Base-by-base conservation (phyloP, 2,329 filamentous ascomycete genomes). In the Pyrenophora seminiperda region DNA sequence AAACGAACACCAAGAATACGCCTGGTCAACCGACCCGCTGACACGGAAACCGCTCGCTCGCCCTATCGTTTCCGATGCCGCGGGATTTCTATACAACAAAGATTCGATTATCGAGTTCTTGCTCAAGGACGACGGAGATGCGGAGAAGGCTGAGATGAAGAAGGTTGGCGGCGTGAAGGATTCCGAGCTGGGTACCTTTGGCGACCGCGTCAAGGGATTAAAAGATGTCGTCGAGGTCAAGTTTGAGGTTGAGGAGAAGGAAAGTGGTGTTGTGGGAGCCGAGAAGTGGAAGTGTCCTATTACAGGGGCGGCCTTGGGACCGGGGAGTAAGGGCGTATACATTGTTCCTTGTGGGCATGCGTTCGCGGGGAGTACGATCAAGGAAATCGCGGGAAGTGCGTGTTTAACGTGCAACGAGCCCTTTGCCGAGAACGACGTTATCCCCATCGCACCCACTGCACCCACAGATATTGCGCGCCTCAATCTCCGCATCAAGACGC, bases 331-430 rank as follows among this genome's bases (percentile, higher is more conserved):
- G 73, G 82, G 91, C 0, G 90, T 96, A 1, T 99, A 97, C 65
- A 66, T 99, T 2, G 90, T 97, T 4, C 94, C 94, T 0, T 99
- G 94, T 66, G 95, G 94, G 0, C 95, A 99, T 77, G 92, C 90
- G 0, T 97, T 97, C 74, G 87, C 90, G 0, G 91, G 95, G 54
- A 85, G 86, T 44, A 91, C 91, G 6, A 86, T 97, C 59, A 89
- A 87, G 60, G 89, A 94, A 73, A 84, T 95, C n/a, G 79, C 80
- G 18, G 81, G 76, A 2, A 87, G 89, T 57, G 79, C 77, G 56
- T 87, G 84, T 61, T 67, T 84, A 54, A 75, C 81, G 75, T 99
- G 94, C 73, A 90, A 88, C 59, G 84, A 86, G 48, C 65, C 80
- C 0, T 97, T 94, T 66, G 82, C 83, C 17, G 73, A 81, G 18